Percentiles rank a stretch among this genome's conserved stretches.
Conservation (phyloP, 1,284 basidiomycete genomes). For the Ustilago lituana region DNA sequence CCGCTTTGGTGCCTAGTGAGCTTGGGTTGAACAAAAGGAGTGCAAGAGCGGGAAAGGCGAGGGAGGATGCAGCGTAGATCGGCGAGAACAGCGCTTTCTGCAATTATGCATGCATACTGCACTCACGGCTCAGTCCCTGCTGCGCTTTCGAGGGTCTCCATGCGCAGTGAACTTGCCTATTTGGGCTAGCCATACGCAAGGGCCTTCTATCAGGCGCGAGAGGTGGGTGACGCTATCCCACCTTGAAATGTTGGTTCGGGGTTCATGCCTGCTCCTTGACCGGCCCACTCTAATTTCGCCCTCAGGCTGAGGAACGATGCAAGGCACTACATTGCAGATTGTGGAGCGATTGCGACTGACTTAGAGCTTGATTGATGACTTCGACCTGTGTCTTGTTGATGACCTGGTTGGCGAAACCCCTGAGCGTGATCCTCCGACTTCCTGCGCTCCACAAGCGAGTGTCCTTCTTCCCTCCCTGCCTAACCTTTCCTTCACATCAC, state of each 20-base stretch:
- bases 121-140: conserved; percentile 17
- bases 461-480: too few species aligned
- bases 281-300: conserved; percentile 3
- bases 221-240: conserved; percentile 23
- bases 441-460: too few species aligned
- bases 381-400: not conserved
- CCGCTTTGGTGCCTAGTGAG: too few species aligned
- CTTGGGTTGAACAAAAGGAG: not conserved
- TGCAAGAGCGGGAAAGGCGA: not conserved
- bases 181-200: too few species aligned
- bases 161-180: conserved; percentile 36
- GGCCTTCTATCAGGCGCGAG: too few species aligned
- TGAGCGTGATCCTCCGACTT: not conserved
- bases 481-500: too few species aligned
- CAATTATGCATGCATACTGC: conserved; percentile 27
- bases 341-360: too few species aligned
- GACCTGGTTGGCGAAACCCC: conserved; percentile 8
- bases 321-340: too few species aligned
- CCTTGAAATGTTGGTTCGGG: conserved; percentile 2
- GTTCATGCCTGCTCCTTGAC: not conserved
- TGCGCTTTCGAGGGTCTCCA: too few species aligned
- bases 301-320: too few species aligned
- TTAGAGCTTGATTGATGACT: conserved; percentile 18
- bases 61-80: conserved; percentile 34
- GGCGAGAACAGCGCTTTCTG: conserved; percentile 23